phyloP scores from a whole-genome alignment of 768 basidiomycete species.

The Lactarius indigo region DNA sequence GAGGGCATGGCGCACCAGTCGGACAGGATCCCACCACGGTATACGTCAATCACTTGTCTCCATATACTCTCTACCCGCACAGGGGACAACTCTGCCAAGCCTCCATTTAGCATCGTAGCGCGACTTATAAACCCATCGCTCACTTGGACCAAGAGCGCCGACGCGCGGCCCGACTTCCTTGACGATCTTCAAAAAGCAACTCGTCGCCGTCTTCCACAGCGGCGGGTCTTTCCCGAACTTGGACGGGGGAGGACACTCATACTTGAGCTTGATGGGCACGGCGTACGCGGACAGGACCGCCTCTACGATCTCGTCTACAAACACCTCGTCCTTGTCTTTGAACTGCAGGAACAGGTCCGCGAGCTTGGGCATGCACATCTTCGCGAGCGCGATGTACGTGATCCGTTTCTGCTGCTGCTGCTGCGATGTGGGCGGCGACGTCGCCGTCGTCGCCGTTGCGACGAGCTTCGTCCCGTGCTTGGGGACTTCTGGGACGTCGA shows the following conservation, averaged over 20 bases:
- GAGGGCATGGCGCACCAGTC: constrained; percentile 58
- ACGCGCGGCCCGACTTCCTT: constrained; percentile 60
- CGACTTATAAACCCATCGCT: constrained; percentile 22
- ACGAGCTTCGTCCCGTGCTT: constrained; percentile 10
- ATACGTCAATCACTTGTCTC: constrained; percentile 78
- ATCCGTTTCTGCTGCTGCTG: constrained; percentile 60
- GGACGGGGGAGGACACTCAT: constrained; percentile 87
- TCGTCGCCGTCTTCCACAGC: constrained; percentile 94
- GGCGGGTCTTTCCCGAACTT: constrained; percentile 85
- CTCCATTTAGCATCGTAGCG: background rate
- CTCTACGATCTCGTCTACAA: constrained; percentile 80
- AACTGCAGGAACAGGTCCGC: constrained; percentile 73
- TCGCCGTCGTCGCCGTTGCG: constrained; percentile 32
- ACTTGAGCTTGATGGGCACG: constrained; percentile 90
- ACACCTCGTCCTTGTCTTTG: constrained; percentile 58
- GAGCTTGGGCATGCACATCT: constrained; percentile 81
- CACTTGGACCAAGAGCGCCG: constrained; percentile 48
- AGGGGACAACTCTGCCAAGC: constrained; percentile 48
- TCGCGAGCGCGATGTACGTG: constrained; percentile 87
- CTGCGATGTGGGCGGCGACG: no score
- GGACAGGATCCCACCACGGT: constrained; percentile 75
- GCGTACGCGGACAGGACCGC: constrained; percentile 79
- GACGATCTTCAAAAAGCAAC: constrained; percentile 68
- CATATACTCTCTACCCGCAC: constrained; percentile 79
- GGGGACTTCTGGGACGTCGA: constrained; percentile 45